Base-by-base conservation (phyloP, 805 yeast species). In the Naumovozyma dairenensis region DNA sequence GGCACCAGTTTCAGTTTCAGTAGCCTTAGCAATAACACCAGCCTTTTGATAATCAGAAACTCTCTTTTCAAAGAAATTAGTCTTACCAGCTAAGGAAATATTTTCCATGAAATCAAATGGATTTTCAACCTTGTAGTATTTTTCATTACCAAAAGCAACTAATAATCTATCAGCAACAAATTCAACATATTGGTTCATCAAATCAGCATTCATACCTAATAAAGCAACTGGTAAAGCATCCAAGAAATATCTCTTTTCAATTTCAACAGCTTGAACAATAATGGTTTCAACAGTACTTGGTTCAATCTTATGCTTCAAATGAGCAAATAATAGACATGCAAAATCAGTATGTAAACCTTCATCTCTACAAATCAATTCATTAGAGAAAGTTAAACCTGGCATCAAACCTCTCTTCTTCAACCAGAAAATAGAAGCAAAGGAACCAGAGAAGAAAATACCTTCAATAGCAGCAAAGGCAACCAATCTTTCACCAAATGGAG, bases 71-170 rank as follows among this genome's bases (percentile, higher is more conserved):
- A 89, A 89, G 77, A 89, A 89, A 72, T 92, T 89, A 52, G 98
- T 89, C 76, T 89, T 89, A 65, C 98, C 98, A 39, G 96, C 94
- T 51, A 89, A 75, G 6, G 97, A 89, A 55, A 89, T 89, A 71
- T 92, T 89, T 71, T 89, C 98, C 98, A 89, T 89, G 60, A 89
- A 89, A 64, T 89, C 98, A 60, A 89, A 89, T 62, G 98, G 98
- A 62, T 89, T 89, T 44, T 83, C 69, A 40, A 72, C 89, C 52
- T 85, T 83, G 76, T 74, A 89, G 46, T 72, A 71, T 69, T 87
- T 87, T 66, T 80, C 69, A 72, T 85, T 84, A 47, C 98, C 98
- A 46, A 89, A 72, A 4, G 97, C 76, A 36, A 87, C 76, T 42
- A 89, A 72, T 56, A 89, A 72, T 69, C 98, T 81, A 67, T 89